Evolutionary conservation across 495 filamentous ascomycete species (phyloP), one percentile per base, ranked within the genome.

Genomic region (Lepidopterella palustris): DNA sequence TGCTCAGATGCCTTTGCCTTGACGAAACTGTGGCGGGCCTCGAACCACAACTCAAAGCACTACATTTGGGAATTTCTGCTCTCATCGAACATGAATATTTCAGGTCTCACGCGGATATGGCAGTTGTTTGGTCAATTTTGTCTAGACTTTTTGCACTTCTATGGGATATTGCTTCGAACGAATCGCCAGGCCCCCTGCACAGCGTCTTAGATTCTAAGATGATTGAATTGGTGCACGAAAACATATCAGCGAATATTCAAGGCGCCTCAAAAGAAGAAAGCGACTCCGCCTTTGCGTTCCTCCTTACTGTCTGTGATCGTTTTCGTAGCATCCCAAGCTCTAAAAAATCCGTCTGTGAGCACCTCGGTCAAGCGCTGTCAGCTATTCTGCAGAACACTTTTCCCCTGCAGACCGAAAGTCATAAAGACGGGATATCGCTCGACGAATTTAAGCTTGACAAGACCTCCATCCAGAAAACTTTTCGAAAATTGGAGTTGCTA

Each of bases 101-200:
- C 21, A 57, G 49, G 5, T n/a, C 35, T 4, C 18, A 56, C 24
- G n/a, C 49, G n/a, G 24, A 59, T 31, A 32, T 58, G 4, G 48
- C 25, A 20, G 6, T 54, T 5, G 23, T 18, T 3, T 67, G 64
- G 60, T 60, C 13, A 18, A 54, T 23, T 8, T 13, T 63, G 15
- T 53, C 54, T 13, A 31, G 49, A 18, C 26, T 67, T 1, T 45
- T 60, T 31, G 13, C 53, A 3, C 20, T 53, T 29, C 53, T 67
- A 10, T 67, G 64, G 64, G 57, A 60, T 39, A n/a, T 58, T 3
- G 10, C 27, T 25, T n/a, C n/a, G n/a, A n/a, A n/a, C n/a, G n/a
- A n/a, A n/a, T n/a, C n/a, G n/a, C n/a, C n/a, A n/a, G n/a, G n/a
- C n/a, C n/a, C n/a, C n/a, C n/a, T n/a, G n/a, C n/a, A n/a, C n/a